These are phyloP conservation scores for Camellia japonica DNA, from an alignment of 148 eudicot genomes.

Conservation along the genomic window DNA sequence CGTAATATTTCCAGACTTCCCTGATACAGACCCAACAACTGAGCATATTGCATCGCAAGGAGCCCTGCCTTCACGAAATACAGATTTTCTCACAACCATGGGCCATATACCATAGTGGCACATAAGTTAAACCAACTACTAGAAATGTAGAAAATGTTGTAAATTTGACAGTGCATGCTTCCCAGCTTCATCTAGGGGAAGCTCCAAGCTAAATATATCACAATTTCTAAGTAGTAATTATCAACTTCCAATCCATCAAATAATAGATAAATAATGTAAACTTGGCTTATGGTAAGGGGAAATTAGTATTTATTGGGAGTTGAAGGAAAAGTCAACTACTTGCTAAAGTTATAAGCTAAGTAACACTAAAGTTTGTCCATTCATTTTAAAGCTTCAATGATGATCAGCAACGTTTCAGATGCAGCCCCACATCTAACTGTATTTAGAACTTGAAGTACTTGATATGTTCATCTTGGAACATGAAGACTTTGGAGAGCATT, in stretches of 20 bases:
- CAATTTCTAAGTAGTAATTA: not conserved
- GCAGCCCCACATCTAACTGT: not conserved
- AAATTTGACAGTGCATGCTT: not conserved
- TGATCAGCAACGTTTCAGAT: not conserved
- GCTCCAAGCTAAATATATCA: not conserved
- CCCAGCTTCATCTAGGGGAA: not conserved
- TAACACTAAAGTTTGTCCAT: not conserved
- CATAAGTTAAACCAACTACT: not conserved
- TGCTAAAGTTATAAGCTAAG: not conserved
- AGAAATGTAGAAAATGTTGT: not conserved
- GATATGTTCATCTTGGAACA: not conserved
- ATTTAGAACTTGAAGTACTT: not conserved
- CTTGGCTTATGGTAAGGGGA: not conserved
- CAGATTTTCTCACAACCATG: not conserved
- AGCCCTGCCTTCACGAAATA: no score
- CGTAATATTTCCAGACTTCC: not conserved
- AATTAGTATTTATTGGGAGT: not conserved
- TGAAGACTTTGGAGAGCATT: not conserved
- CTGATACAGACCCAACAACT: no score
- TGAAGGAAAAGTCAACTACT: not conserved
- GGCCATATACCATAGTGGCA: not conserved
- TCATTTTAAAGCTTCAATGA: not conserved
- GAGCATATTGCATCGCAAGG: no score
- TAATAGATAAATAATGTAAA: not conserved
- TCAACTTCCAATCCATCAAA: not conserved